Evolutionary conservation across 2,329 filamentous ascomycete genomes (phyloP), one percentile per base, ranked within the genome.

Genomic region (Xylogone sp.): DNA sequence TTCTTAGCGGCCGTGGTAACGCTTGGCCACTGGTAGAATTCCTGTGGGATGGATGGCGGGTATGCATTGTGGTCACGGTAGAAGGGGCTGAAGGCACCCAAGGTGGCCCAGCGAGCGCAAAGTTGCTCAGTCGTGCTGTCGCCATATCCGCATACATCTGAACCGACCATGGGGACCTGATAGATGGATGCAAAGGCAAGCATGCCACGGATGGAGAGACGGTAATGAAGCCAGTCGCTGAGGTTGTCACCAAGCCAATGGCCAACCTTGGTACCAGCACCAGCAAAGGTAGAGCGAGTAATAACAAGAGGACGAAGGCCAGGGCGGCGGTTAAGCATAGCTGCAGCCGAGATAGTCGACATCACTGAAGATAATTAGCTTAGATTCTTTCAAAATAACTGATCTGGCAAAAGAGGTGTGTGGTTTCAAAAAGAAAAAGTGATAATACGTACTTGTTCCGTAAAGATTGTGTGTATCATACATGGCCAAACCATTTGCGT

Each of bases 381-480:
- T 16, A 7, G 13, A 16, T 39, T 6, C 13, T 39, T 5, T 4
- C 13, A 7, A 7, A 31, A 31, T 31, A 7, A 8, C 7, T 13
- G 13, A 31, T 7, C 7, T 8, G 13, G 27, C 27, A 8, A 7
- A 7, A 31, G 13, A 13, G 13, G 13, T 8, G 13, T 31, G 13
- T 8, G 13, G 13, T 31, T 7, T 13, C 27, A 7, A 31, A 8
- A 31, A 31, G 27, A 31, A 31, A 18, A 39, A 39, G 5, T 4
- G 12, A 39, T 39, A 39, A 29, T 13, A 65, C 71, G 65, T 64
- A 72, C 70, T 84, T 7, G 81, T 79, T 1, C 88, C 88, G 65
- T 88, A 90, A 1, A 91, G 68, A 59, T 91, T 91, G 66, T 92
- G 88, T 0, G 83, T 87, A 59, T 92, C 88, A 62, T 88, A 90